Conservation (phyloP, 768 basidiomycete species). For the Collybiopsis luxurians region DNA sequence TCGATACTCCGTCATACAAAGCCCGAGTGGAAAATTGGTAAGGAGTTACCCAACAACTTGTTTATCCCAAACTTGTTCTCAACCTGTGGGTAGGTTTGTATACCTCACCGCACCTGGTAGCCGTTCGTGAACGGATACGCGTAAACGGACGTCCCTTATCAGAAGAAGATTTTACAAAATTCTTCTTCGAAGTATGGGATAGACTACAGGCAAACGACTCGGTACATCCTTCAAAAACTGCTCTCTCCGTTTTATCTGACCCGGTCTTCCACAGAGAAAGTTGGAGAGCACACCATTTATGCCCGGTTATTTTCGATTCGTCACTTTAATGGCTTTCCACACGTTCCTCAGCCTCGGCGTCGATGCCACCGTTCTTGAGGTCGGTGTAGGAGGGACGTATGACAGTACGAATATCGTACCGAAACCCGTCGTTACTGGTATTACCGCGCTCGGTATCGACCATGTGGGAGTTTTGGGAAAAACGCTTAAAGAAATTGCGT, state of each 20-base stretch:
- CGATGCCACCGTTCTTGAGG: constrained; percentile 91
- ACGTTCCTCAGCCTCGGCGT: constrained; percentile 81
- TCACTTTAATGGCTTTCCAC: constrained; percentile 92
- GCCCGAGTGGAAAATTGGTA: constrained; percentile 82
- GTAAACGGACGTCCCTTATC: constrained; percentile 89
- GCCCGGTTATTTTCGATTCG: constrained; percentile 92
- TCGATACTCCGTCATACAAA: constrained; percentile 76
- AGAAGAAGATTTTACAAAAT: constrained; percentile 84
- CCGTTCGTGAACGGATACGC: constrained; percentile 93
- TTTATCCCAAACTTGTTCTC: neutral
- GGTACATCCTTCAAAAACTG: constrained; percentile 33
- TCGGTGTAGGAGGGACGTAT: constrained; percentile 91
- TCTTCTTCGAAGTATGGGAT: constrained; percentile 98
- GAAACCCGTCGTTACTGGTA: constrained; percentile 82
- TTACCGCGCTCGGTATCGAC: constrained; percentile 90
- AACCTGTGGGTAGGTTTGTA: constrained; percentile 70
- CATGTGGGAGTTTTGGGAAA: constrained; percentile 86
- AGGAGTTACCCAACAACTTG: constrained; percentile 22
- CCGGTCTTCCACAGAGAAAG: constrained; percentile 35
- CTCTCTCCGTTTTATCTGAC: constrained; percentile 1
- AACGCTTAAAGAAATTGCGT: constrained; percentile 85
- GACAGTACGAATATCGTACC: constrained; percentile 98
- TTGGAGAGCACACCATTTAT: constrained; percentile 56
- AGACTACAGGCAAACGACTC: constrained; percentile 58
- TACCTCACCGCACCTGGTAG: constrained; percentile 95